Conservation (phyloP, 2,329 filamentous ascomycete species). For the Akanthomyces dipterigenus region DNA sequence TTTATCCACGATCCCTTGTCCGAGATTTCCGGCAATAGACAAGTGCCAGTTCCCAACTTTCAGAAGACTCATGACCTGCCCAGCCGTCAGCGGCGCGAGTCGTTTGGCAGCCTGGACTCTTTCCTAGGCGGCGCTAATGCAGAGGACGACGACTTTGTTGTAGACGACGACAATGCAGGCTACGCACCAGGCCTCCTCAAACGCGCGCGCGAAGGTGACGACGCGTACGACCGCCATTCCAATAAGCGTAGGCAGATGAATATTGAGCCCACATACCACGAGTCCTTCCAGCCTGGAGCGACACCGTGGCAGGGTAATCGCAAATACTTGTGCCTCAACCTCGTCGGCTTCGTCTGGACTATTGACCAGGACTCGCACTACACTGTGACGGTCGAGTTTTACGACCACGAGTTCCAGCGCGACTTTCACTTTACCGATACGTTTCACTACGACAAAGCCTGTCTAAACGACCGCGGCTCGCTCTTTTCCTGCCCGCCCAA, state of each 20-base stretch:
- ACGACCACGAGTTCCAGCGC: conserved; percentile 84
- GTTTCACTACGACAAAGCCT: conserved; percentile 93
- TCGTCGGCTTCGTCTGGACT: conserved; percentile 94
- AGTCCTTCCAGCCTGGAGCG: conserved; percentile 85
- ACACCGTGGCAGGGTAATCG: conserved; percentile 94
- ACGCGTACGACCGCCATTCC: conserved; percentile 36
- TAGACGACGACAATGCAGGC: conserved; percentile 91
- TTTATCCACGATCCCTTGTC: conserved; percentile 75
- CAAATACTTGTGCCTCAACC: conserved; percentile 86
- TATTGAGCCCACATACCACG: conserved; percentile 61
- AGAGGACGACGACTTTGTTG: conserved; percentile 73
- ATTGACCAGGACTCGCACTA: conserved; percentile 90
- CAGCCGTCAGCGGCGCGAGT: conserved; percentile 51
- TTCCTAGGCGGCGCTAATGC: conserved; percentile 50
- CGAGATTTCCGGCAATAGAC: conserved; percentile 61
- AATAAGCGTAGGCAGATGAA: conserved; percentile 44
- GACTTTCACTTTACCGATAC: conserved; percentile 98
- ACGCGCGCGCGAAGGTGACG: conserved; percentile 45
- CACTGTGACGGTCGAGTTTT: conserved; percentile 95
- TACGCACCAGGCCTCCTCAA: conserved; percentile 60
- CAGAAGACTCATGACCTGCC: conserved; percentile 40
- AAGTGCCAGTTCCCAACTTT: conserved; percentile 45
- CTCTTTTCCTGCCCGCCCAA: conserved; percentile 76
- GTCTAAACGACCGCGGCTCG: conserved; percentile 75
- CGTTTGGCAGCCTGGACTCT: conserved; percentile 72